Evolutionary conservation across 2,329 filamentous ascomycete species (phyloP).

Genomic region (Aureobasidium sp.): DNA sequence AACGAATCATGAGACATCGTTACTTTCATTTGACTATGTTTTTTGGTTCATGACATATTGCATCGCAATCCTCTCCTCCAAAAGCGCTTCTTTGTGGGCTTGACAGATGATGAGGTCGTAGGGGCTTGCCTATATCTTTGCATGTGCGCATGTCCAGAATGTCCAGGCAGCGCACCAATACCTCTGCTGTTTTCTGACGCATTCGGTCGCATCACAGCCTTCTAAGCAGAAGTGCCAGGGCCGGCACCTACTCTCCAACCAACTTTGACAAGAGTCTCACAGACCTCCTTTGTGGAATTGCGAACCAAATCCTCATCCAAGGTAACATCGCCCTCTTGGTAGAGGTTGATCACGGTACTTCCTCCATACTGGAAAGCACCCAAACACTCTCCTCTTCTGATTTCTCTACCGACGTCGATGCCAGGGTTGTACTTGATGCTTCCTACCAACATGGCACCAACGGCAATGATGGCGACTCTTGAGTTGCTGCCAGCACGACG

Average conservation of each 20-base stretch:
- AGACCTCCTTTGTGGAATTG: conserved; percentile 31
- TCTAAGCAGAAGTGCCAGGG: background rate
- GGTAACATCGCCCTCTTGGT: conserved; percentile 30
- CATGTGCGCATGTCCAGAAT: background rate
- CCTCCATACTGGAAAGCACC: conserved; percentile 39
- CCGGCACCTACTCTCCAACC: conserved; percentile 29
- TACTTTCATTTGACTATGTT: no score
- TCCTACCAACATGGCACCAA: conserved; percentile 40
- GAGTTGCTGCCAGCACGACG: conserved; percentile 25
- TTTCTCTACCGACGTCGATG: conserved; percentile 27
- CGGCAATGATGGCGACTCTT: conserved; percentile 33
- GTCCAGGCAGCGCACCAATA: background rate
- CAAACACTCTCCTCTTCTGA: conserved; percentile 35
- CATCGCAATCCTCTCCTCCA: background rate
- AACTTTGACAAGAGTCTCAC: conserved; percentile 36
- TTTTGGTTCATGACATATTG: background rate
- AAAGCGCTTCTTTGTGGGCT: background rate
- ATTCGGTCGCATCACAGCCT: background rate
- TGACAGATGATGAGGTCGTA: background rate
- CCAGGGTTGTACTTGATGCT: conserved; percentile 36
- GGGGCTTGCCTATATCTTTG: background rate
- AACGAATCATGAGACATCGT: no score
- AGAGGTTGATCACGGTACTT: conserved; percentile 37
- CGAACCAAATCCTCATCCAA: conserved; percentile 36
- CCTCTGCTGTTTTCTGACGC: background rate